Base-by-base conservation (phyloP, 371 early-diverging fungal species). In the Rhizopus delemar region DNA sequence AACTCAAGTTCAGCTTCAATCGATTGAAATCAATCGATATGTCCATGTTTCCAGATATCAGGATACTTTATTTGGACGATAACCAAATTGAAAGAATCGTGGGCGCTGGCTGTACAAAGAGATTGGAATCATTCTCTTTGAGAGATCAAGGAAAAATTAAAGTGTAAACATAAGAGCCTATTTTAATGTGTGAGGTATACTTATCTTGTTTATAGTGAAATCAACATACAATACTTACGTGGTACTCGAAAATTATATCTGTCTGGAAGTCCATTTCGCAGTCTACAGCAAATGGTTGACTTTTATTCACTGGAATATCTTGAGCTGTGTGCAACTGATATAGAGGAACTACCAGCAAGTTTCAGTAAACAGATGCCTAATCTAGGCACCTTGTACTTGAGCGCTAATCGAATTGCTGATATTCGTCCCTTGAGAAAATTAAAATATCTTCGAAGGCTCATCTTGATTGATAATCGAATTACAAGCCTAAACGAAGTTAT, bases 251-350 rank as follows among this genome's bases (percentile, higher is more conserved):
- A 83, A 41, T 60, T 83, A 2, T 85, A 82, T 61, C 64, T 83
- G 11, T 83, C 85, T 41, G 83, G 78, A 41, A 80, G 75, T 35
- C 71, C 78, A 0, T 60, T 75, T 51, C 66, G 67, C 28, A 65
- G 71, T 0, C 50, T 83, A 28, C 41, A 62, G 46, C 68, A 64
- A 13, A 62, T 80, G 46, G 59, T 66, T 52, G 77, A 77, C 8
- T 85, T 82, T 49, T 77, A 71, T 45, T 69, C 81, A n/a, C 59
- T 85, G 31, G 76, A 80, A 53, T 83, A 82, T 38, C 60, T 85
- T 4, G 85, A 85, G 57, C 32, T 85, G 4, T 80, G 81, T 41
- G 62, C 85, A 0, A 68, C 73, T 11, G 75, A 77, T 34, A 54
- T 85, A 6, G 70, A 78, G 5, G 71, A 71, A 46, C 54, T 85